phyloP scores from a whole-genome alignment of 2,329 filamentous ascomycete genomes.

The Fusarium mundagurra region DNA sequence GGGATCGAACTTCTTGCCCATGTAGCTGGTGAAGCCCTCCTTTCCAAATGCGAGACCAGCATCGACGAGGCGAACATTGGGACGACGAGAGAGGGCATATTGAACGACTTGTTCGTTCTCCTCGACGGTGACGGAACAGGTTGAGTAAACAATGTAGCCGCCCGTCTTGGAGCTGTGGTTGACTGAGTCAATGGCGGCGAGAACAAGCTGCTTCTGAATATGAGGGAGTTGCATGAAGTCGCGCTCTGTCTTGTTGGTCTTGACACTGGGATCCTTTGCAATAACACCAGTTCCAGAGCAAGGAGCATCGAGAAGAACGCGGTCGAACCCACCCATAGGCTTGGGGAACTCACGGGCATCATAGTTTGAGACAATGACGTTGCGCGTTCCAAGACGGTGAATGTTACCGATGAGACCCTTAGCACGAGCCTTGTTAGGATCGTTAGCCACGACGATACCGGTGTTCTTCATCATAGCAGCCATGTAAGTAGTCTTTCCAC shows the following conservation, averaged over 20 bases:
- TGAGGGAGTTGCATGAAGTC: slow-evolving; percentile 96
- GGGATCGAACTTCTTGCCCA: slow-evolving; percentile 90
- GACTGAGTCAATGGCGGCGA: slow-evolving; percentile 93
- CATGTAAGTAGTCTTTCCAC: slow-evolving; percentile 95
- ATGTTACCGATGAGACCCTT: slow-evolving; percentile 99
- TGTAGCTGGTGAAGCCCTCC: slow-evolving; percentile 90
- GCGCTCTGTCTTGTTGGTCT: slow-evolving; percentile 96
- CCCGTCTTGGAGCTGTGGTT: slow-evolving; percentile 92
- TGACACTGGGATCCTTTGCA: slow-evolving; percentile 94
- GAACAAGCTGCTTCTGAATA: slow-evolving; percentile 91
- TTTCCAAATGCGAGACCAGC: slow-evolving; percentile 91
- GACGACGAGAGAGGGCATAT: slow-evolving; percentile 89
- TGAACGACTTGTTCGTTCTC: slow-evolving; percentile 92
- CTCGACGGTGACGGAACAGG: slow-evolving; percentile 92
- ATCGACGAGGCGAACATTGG: slow-evolving; percentile 93
- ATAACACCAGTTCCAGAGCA: slow-evolving; percentile 98
- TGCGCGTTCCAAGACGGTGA: slow-evolving; percentile 91
- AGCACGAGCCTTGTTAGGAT: slow-evolving; percentile 90
- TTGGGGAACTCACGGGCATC: slow-evolving; percentile 94
- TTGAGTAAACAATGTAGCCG: slow-evolving; percentile 96
- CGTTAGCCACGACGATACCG: slow-evolving; percentile 94
- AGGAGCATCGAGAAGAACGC: slow-evolving; percentile 91
- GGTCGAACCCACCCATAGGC: slow-evolving; percentile 94
- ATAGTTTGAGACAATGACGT: slow-evolving; percentile 95
- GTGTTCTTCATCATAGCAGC: slow-evolving; percentile 98